phyloP scores from a whole-genome alignment of 257 asterid genomes.

The Scutellaria barbata region DNA sequence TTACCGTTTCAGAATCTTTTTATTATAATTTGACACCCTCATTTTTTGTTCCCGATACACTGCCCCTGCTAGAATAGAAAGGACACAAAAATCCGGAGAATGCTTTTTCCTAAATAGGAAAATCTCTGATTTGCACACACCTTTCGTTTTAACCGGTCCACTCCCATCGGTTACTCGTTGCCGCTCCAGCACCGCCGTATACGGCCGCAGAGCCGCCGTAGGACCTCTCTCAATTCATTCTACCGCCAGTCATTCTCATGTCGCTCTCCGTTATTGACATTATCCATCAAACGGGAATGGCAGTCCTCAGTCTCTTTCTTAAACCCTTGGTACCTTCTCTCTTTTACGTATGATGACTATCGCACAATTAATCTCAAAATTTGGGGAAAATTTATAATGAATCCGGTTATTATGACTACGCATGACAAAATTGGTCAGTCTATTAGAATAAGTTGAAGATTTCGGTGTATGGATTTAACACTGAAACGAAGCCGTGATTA shows the following conservation, averaged over 20 bases:
- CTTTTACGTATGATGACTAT: background rate
- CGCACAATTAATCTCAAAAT: background rate
- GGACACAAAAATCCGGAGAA: background rate
- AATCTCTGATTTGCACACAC: background rate
- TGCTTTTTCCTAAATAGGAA: background rate
- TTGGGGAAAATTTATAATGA: background rate
- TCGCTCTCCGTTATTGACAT: background rate
- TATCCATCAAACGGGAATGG: slow-evolving; percentile 22
- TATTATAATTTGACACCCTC: too few relatives aligned
- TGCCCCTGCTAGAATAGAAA: too few relatives aligned
- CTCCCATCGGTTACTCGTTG: slow-evolving; percentile 6
- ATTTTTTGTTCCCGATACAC: too few relatives aligned
- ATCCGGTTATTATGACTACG: background rate
- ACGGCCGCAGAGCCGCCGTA: slow-evolving; percentile 12
- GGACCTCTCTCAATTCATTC: background rate
- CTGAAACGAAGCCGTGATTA: slow-evolving; percentile 4
- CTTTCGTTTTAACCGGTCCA: background rate
- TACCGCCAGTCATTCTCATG: background rate
- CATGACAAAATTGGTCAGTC: background rate
- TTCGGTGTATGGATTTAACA: slow-evolving; percentile 6
- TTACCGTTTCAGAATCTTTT: too few relatives aligned
- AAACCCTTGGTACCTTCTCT: slow-evolving; percentile 23
- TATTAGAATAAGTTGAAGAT: background rate
- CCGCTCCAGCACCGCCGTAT: slow-evolving; percentile 23
- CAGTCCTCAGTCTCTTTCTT: slow-evolving; percentile 13